Conservation (phyloP, 805 yeast genomes). For the Candida stauntonica region DNA sequence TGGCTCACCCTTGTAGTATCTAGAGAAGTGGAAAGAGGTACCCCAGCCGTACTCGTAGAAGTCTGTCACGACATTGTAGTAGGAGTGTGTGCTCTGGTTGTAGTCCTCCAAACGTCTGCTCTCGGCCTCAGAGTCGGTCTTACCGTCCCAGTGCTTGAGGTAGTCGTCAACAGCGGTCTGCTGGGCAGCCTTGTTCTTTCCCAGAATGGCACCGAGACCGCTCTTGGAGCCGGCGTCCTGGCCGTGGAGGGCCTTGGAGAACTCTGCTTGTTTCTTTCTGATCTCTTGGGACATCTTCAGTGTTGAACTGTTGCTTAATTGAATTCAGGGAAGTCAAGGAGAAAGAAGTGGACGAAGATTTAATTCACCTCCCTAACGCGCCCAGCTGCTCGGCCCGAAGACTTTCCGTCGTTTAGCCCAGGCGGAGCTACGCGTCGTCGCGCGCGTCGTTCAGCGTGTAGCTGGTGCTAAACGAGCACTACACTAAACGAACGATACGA, state of each 20-base stretch:
- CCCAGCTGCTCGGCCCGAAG: too few species aligned
- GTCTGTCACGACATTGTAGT: slow-evolving; percentile 95
- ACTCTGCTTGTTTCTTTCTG: slow-evolving; percentile 39
- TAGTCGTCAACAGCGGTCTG: slow-evolving; percentile 83
- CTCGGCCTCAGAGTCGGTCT: slow-evolving; percentile 69
- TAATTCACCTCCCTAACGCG: too few species aligned
- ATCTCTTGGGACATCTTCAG: slow-evolving; percentile 8
- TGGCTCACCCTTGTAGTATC: slow-evolving; percentile 90
- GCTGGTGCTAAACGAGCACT: too few species aligned
- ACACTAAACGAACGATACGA: too few species aligned
- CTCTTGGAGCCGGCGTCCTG: slow-evolving; percentile 54
- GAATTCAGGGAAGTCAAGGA: too few species aligned
- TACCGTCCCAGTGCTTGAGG: slow-evolving; percentile 97
- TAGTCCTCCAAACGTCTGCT: slow-evolving; percentile 74
- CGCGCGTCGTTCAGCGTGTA: too few species aligned
- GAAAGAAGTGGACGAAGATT: too few species aligned
- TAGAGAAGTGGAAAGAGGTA: slow-evolving; percentile 93
- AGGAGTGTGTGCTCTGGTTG: slow-evolving; percentile 87
- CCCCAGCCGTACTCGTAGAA: slow-evolving; percentile 99
- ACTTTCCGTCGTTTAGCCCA: too few species aligned
- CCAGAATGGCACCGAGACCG: slow-evolving; percentile 73
- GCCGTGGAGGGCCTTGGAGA: slow-evolving; percentile 87
- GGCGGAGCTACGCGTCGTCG: too few species aligned
- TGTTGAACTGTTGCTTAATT: too few species aligned
- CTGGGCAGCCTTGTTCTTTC: slow-evolving; percentile 77